These are phyloP conservation scores for Digitaria exilis DNA, from an alignment of 202 grass and related monocot genomes.

Conservation along the genomic window DNA sequence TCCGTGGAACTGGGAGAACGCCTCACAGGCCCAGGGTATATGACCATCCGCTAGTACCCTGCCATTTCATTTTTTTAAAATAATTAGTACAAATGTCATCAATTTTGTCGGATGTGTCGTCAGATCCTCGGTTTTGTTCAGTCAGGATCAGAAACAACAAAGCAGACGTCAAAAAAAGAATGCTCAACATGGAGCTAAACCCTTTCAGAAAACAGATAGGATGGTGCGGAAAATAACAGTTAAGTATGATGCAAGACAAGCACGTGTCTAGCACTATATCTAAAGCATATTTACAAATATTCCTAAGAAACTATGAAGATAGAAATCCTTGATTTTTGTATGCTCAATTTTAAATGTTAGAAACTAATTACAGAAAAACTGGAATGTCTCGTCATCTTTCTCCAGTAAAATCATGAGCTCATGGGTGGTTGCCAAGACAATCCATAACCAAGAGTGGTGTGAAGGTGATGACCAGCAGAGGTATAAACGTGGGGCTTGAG, in stretches of 20 bases:
- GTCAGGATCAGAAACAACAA: neutral
- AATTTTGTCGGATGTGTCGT: neutral
- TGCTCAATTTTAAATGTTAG: neutral
- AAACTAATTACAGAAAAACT: neutral
- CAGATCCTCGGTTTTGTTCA: neutral
- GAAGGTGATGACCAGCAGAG: neutral
- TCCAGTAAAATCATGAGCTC: neutral
- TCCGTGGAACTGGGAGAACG: conserved; percentile 78
- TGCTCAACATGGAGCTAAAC: neutral
- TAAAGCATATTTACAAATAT: neutral
- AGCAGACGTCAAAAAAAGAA: conserved; percentile 4
- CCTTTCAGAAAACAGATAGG: neutral
- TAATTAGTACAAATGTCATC: neutral
- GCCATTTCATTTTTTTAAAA: conserved; percentile 37
- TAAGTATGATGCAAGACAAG: conserved; percentile 12
- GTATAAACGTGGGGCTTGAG: neutral
- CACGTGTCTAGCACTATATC: neutral
- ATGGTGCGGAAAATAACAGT: neutral
- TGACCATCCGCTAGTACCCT: conserved; percentile 96
- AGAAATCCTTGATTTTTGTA: neutral
- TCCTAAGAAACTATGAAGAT: neutral
- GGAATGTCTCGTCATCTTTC: neutral
- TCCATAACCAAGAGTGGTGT: neutral
- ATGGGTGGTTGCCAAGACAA: neutral
- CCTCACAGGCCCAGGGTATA: conserved; percentile 92